These are phyloP conservation scores for Xylaria curta DNA, from an alignment of 495 filamentous ascomycete species.

Conservation along the genomic window DNA sequence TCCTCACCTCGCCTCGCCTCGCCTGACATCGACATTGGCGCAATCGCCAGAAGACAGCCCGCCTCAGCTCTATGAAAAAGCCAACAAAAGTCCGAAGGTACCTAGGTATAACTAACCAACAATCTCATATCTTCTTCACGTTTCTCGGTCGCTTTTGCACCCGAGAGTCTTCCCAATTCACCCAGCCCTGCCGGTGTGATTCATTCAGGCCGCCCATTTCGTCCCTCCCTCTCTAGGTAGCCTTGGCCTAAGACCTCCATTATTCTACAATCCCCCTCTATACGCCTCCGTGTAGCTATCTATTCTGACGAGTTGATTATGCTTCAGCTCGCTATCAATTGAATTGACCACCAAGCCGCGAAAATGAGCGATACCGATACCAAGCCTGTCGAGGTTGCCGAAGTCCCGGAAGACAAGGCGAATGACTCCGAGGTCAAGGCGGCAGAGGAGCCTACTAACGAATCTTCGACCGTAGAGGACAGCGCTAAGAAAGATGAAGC, in stretches of 20 bases:
- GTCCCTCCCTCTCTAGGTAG: slow-evolving; percentile 11
- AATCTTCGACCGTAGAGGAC: slow-evolving; percentile 10
- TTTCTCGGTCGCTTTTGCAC: background rate
- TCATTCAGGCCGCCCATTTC: slow-evolving; percentile 16
- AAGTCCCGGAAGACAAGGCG: slow-evolving; percentile 15
- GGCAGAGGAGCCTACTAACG: slow-evolving; percentile 13
- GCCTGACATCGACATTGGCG: background rate
- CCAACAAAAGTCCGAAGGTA: background rate
- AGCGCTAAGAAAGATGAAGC: slow-evolving; percentile 20
- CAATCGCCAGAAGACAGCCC: background rate
- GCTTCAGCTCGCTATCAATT: background rate
- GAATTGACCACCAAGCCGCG: slow-evolving; percentile 8
- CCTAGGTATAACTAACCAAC: too few relatives aligned
- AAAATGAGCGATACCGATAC: slow-evolving; percentile 38
- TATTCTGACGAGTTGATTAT: background rate
- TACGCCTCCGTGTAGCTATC: background rate
- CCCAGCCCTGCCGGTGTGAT: slow-evolving; percentile 4
- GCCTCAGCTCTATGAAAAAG: background rate
- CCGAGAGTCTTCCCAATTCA: background rate
- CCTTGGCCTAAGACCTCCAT: background rate
- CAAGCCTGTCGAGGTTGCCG: slow-evolving; percentile 35
- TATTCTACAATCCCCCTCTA: background rate
- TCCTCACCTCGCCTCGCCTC: background rate
- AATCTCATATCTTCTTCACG: slow-evolving; percentile 5
- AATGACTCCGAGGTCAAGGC: slow-evolving; percentile 21